These are phyloP conservation scores for Silene conica DNA, from an alignment of 148 eudicot species.

Conservation along the genomic window DNA sequence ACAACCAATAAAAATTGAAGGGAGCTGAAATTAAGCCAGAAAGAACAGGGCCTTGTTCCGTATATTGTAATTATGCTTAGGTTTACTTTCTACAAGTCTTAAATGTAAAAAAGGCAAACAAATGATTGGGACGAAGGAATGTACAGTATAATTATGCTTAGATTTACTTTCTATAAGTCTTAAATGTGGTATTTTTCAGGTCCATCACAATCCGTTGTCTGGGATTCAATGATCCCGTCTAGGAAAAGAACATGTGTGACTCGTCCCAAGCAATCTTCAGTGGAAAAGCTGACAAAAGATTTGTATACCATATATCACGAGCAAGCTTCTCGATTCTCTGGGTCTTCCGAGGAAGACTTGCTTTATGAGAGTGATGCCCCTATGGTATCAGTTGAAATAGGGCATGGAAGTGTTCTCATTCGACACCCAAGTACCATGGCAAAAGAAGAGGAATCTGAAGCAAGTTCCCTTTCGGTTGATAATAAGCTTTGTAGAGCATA, in stretches of 20 bases:
- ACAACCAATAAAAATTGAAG: too few relatives aligned
- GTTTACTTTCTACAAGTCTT: too few relatives aligned
- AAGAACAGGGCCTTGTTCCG: background rate
- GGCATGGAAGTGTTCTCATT: slow-evolving; percentile 96
- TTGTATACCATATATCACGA: slow-evolving; percentile 74
- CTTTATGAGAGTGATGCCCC: slow-evolving; percentile 80
- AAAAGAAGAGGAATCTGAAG: slow-evolving; percentile 97
- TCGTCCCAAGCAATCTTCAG: slow-evolving; percentile 75
- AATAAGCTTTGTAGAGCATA: slow-evolving; percentile 38
- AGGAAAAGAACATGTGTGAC: slow-evolving; percentile 76
- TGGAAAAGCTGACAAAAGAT: slow-evolving; percentile 91
- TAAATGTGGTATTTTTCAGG: slow-evolving; percentile 39
- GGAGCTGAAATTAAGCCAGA: too few relatives aligned
- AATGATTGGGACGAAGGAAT: too few relatives aligned
- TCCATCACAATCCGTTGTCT: slow-evolving; percentile 69
- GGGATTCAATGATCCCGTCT: slow-evolving; percentile 86
- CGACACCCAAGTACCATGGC: slow-evolving; percentile 73
- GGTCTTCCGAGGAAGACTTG: slow-evolving; percentile 84
- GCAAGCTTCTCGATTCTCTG: slow-evolving; percentile 71
- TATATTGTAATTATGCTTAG: too few relatives aligned
- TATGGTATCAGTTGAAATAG: slow-evolving; percentile 98
- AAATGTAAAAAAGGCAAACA: too few relatives aligned
- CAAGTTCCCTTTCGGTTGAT: slow-evolving; percentile 93
- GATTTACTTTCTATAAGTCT: background rate
- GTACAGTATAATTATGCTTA: background rate